Base-by-base conservation (phyloP, 1,139 yeast genomes). In the Diutina ranongensis region DNA sequence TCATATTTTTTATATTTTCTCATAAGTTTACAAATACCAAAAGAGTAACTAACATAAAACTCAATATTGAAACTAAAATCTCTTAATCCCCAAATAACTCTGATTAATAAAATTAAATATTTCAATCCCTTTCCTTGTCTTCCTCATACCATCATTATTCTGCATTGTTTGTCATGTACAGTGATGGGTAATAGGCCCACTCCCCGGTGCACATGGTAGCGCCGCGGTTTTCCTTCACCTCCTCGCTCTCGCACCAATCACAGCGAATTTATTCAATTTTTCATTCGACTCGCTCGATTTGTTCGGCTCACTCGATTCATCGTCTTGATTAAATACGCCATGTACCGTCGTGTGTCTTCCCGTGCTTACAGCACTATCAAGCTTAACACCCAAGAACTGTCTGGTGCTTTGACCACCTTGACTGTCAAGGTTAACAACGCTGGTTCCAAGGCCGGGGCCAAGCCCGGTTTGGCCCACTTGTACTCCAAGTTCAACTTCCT, bases 391-490 rank as follows among this genome's bases (percentile, higher is more conserved):
- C 67, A 67, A 58, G 76, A 71, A 46, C 64, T 76, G 40, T 58
- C 72, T 50, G 80, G 87, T 49, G 78, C 89, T 51, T 72, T 86
- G 54, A 72, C 94, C 56, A 69, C 67, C 45, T 68, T 76, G 49
- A 71, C 92, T 45, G 85, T 92, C 51, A 85, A 84, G 53, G 77
- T 86, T 52, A 79, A 81, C 61, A 65, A 67, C 52, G 95, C 89
- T 52, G 98, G 98, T 54, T 77, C 97, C 50, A 84, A 94, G 63
- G 74, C 78, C 57, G 74, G 81, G 49, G 33, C 45, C 22, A 78
- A 80, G 62, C 80, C 88, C 51, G 98, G 98, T 65, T 68, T 83
- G 52, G 74, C 97, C 45, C 97, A 92, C 65, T 69, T 88, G 55
- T 75, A 89, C 59, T 79, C 94, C 57, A 79, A 88, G 66, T 88